Evolutionary conservation across 2,329 filamentous ascomycete species (phyloP).

Genomic region (Aspergillus candidus): DNA sequence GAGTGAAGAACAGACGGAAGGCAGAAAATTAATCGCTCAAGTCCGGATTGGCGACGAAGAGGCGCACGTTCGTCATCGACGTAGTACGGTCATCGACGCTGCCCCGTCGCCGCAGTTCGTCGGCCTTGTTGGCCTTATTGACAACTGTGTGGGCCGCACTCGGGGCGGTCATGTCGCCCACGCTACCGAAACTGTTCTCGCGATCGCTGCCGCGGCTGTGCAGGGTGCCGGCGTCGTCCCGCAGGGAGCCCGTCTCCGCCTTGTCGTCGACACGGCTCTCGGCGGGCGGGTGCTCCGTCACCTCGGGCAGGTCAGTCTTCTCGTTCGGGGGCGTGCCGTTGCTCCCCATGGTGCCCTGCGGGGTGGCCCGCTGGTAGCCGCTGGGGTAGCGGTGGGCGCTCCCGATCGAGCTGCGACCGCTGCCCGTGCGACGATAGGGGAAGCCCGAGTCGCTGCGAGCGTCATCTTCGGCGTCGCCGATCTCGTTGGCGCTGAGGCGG

Average conservation of each 20-base stretch:
- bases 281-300: conserved; percentile 34
- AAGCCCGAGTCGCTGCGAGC: conserved; percentile 34
- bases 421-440: conserved; percentile 51
- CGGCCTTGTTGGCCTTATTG: conserved; percentile 37
- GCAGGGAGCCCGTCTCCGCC: conserved; percentile 19
- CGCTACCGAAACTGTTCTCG: conserved; percentile 50
- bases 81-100: conserved; percentile 46
- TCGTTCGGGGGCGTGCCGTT: conserved; percentile 49
- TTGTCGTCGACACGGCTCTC: conserved; percentile 25
- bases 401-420: conserved; percentile 53
- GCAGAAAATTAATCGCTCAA: conserved; percentile 31
- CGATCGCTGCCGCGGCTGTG: conserved; percentile 33
- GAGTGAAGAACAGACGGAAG: neutral
- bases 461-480: conserved; percentile 78
- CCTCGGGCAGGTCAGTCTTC: conserved; percentile 37
- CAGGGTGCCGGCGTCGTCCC: conserved; percentile 25
- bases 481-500: conserved; percentile 88
- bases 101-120: conserved; percentile 42
- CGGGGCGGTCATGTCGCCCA: conserved; percentile 47
- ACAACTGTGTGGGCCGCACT: conserved; percentile 34
- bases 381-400: conserved; percentile 40
- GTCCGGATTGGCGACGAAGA: conserved; percentile 46
- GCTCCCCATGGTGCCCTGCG: conserved; percentile 42
- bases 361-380: conserved; percentile 37
- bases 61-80: conserved; percentile 41